phyloP scores from a whole-genome alignment of 2,329 filamentous ascomycete genomes.

The Alternaria angustiovoidea region DNA sequence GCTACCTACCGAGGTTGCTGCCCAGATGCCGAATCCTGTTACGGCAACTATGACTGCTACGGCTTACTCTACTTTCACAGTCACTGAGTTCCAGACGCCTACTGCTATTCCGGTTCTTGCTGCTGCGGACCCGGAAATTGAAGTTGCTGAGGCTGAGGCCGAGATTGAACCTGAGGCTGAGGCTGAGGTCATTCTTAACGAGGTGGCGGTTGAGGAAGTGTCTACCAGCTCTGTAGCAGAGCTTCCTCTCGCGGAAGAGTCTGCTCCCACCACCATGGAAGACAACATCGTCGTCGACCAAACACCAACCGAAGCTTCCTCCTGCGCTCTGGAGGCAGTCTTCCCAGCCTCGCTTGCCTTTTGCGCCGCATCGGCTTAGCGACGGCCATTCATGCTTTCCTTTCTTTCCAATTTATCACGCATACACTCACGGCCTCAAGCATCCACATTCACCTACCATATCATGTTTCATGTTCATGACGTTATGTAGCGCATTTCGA shows the following conservation, averaged over 20 bases:
- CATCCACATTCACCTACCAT: not conserved
- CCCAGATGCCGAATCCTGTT: constrained; percentile 24
- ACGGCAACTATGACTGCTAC: constrained; percentile 36
- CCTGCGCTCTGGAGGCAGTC: constrained; percentile 6
- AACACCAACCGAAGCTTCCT: not conserved
- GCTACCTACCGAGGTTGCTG: not conserved
- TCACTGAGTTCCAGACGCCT: constrained; percentile 30
- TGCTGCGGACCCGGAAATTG: not conserved
- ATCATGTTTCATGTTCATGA: constrained; percentile 7
- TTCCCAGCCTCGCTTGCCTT: not conserved
- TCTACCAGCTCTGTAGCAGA: constrained; percentile 4
- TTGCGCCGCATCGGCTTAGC: constrained; percentile 2
- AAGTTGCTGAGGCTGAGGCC: not conserved
- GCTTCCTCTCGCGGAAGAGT: not conserved
- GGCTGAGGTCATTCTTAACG: not conserved
- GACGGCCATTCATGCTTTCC: not conserved
- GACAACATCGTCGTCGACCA: not conserved
- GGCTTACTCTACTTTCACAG: constrained; percentile 36
- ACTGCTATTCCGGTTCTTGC: constrained; percentile 5
- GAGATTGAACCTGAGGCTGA: not conserved
- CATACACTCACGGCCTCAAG: not conserved
- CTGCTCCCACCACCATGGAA: not conserved
- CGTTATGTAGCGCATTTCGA: constrained; percentile 6
- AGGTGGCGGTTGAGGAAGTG: not conserved
- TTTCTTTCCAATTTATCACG: not conserved